Base-by-base conservation (phyloP, 2,329 filamentous ascomycete species). In the Cercospora sojina region DNA sequence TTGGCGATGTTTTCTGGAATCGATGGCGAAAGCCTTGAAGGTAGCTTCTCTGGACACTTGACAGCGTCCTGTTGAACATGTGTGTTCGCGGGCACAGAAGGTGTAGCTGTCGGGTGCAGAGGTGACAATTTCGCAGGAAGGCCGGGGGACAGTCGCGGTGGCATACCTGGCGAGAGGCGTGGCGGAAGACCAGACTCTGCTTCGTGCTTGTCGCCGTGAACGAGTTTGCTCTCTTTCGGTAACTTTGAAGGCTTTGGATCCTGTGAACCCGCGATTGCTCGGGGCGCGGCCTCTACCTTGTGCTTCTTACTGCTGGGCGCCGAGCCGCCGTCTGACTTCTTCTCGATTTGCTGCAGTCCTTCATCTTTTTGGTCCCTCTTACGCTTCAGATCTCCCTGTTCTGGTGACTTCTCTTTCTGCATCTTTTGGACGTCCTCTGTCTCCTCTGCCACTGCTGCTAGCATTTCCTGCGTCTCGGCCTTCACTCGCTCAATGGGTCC, bases 21-120 rank as follows among this genome's bases (percentile, higher is more conserved):
- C 13, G 84, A 86, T 3, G 86, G 85, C 4, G 86, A 88, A n/a
- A 88, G 76, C 38, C 87, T 79, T 9, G 81, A 79, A 10, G 86
- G 86, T 18, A 87, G 75, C 79, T 69, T 16, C 78, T 68, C 53
- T 65, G 35, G 29, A 20, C 47, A 49, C 20, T 51, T 38, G 13
- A n/a, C 27, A 16, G 53, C 16, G 12, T 32, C 62, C 10, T 38
- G 12, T 23, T 20, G 32, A 13, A 18, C 41, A 1, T 49, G 53
- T 31, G 9, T 53, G 9, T 18, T 31, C 12, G 59, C n/a, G n/a
- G 49, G 38, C 13, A 43, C 20, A 61, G 59, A n/a, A 10, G 59
- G 13, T 5, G 41, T 25, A 13, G 55, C 27, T 6, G 23, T 53
- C 8, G 59, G 35, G 6, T 64, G 67, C 23, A 71, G 59, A 31